A percentile compares a stretch with the other conserved stretches of the same genome.
Conservation (phyloP, 2,329 filamentous ascomycete genomes). For the Scytalidium sp. region DNA sequence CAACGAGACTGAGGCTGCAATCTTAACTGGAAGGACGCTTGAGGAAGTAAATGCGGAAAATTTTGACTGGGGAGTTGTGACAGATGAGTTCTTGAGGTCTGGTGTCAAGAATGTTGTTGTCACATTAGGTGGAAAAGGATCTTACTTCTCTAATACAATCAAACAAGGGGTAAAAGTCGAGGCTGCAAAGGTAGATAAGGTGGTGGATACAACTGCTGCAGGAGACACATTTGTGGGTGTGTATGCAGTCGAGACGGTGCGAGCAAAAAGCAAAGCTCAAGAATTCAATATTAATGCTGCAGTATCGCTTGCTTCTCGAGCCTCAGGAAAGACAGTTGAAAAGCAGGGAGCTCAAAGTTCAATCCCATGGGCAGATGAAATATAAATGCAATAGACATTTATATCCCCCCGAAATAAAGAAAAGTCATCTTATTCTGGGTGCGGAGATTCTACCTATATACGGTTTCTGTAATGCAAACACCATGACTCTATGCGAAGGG, state of each 20-base stretch:
- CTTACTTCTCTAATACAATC: slow-evolving; percentile 57
- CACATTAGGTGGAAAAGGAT: slow-evolving; percentile 80
- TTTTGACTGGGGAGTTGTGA: slow-evolving; percentile 39
- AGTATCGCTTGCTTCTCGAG: slow-evolving; percentile 57
- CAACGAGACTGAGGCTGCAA: slow-evolving; percentile 85
- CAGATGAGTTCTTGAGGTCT: slow-evolving; percentile 57
- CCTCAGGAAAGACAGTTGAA: slow-evolving; percentile 65
- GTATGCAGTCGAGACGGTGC: slow-evolving; percentile 73
- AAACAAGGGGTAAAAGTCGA: slow-evolving; percentile 45
- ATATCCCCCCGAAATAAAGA: background rate
- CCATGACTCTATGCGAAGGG: background rate
- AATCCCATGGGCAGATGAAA: slow-evolving; percentile 63
- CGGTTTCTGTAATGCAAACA: background rate
- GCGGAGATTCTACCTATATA: background rate
- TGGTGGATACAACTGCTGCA: slow-evolving; percentile 91
- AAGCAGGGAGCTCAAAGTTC: slow-evolving; percentile 61
- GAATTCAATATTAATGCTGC: slow-evolving; percentile 53
- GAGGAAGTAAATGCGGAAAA: slow-evolving; percentile 43
- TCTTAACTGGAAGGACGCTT: slow-evolving; percentile 55
- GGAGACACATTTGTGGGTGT: slow-evolving; percentile 93
- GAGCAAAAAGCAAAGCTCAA: slow-evolving; percentile 25
- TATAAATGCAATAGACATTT: slow-evolving; percentile 19
- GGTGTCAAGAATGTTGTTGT: slow-evolving; percentile 79
- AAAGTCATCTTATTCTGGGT: background rate
- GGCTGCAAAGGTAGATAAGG: slow-evolving; percentile 65